Conservation (phyloP, 495 filamentous ascomycete species). For the Neurospora sublineolata region DNA sequence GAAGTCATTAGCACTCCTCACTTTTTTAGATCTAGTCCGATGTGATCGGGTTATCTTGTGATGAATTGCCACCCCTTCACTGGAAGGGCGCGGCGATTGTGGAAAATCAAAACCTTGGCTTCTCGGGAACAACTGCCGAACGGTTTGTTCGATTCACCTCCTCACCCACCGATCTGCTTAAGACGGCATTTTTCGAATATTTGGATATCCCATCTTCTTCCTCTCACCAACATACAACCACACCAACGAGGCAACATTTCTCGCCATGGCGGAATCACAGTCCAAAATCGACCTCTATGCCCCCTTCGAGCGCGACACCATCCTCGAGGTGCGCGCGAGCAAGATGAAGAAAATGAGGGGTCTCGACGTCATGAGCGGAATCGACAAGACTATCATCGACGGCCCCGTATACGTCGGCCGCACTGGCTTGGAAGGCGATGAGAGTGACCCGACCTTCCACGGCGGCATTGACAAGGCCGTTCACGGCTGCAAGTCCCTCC, state of each 20-base stretch:
- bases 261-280: slow-evolving; percentile 10
- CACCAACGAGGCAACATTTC: not conserved
- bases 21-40: not conserved
- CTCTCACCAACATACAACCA: not conserved
- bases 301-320: slow-evolving; percentile 30
- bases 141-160: not conserved
- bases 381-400: slow-evolving; percentile 35
- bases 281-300: slow-evolving; percentile 26
- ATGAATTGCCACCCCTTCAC: not conserved
- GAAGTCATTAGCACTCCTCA: not conserved
- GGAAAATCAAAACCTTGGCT: not conserved
- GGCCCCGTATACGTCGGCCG: slow-evolving; percentile 32
- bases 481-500: slow-evolving; percentile 36
- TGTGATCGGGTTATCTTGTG: not conserved
- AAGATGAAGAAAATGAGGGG: slow-evolving; percentile 38
- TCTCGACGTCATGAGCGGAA: slow-evolving; percentile 34
- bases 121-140: not conserved
- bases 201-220: not conserved
- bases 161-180: not conserved
- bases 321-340: slow-evolving; percentile 43
- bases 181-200: not conserved
- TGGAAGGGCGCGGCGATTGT: not conserved
- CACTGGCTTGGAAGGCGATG: slow-evolving; percentile 40
- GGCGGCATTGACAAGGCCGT: slow-evolving; percentile 46
- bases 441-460: slow-evolving; percentile 45